Evolutionary conservation across 2,329 filamentous ascomycete genomes (phyloP).

Genomic region (Zopfia rhizophila): DNA sequence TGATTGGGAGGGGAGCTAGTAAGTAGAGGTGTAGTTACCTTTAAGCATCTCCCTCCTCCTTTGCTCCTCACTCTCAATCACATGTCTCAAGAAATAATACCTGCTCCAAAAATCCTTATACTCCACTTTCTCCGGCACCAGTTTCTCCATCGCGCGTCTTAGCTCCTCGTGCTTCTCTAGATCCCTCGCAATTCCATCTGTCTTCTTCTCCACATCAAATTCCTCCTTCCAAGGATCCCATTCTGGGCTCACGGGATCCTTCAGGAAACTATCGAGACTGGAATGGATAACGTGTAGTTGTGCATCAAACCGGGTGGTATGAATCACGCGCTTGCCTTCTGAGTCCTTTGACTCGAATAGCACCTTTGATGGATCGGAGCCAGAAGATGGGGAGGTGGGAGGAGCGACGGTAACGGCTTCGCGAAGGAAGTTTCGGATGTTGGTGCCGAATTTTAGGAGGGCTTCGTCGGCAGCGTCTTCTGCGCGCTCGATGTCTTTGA

Average conservation of each 20-base stretch:
- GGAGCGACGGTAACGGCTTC: conserved; percentile 91
- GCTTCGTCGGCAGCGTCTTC: conserved; percentile 98
- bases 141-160: conserved; percentile 88
- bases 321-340: conserved; percentile 89
- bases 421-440: conserved; percentile 86
- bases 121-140: conserved; percentile 92
- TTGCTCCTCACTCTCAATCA: conserved; percentile 92
- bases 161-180: conserved; percentile 88
- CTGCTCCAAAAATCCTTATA: conserved; percentile 92
- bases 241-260: conserved; percentile 80
- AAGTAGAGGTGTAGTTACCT: conserved; percentile 63
- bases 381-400: conserved; percentile 61
- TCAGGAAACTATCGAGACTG: conserved; percentile 78
- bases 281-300: conserved; percentile 96
- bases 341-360: conserved; percentile 95
- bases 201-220: conserved; percentile 87
- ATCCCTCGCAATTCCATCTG: conserved; percentile 82
- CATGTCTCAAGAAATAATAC: conserved; percentile 94
- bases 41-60: conserved; percentile 89
- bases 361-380: conserved; percentile 65
- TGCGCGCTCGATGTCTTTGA: conserved; percentile 89
- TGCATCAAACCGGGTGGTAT: conserved; percentile 92
- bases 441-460: conserved; percentile 88
- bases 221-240: conserved; percentile 77
- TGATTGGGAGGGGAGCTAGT: background rate